These are phyloP conservation scores for Floccularia luteovirens DNA, from an alignment of 768 basidiomycete species.

Conservation along the genomic window DNA sequence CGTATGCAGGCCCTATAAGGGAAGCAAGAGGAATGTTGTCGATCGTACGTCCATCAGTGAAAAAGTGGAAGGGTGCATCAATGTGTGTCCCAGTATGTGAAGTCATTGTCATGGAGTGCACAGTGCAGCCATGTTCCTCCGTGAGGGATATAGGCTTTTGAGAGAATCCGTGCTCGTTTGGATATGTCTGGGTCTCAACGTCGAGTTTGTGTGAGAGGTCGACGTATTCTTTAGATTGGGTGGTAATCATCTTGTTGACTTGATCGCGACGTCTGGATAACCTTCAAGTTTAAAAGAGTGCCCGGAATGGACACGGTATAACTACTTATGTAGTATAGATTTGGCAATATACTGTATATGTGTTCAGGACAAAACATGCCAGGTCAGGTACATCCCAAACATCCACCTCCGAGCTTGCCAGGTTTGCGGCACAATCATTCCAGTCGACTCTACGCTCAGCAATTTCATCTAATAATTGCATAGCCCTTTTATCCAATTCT, in stretches of 20 bases:
- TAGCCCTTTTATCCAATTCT: conserved; percentile 32
- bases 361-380: too few relatives aligned
- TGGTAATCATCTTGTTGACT: too few relatives aligned
- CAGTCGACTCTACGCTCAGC: conserved; percentile 26
- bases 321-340: too few relatives aligned
- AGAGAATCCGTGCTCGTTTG: conserved; percentile 44
- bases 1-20: conserved; percentile 46
- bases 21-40: conserved; percentile 46
- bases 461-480: conserved; percentile 33
- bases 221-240: too few relatives aligned
- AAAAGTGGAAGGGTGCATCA: conserved; percentile 73
- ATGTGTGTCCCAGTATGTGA: conserved; percentile 78
- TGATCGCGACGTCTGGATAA: too few relatives aligned
- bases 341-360: too few relatives aligned
- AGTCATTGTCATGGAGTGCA: conserved; percentile 46
- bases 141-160: conserved; percentile 30
- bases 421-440: conserved; percentile 25
- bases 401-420: conserved; percentile 40
- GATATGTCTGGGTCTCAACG: conserved; percentile 38
- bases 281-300: too few relatives aligned
- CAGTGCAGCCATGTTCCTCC: conserved; percentile 37
- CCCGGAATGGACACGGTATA: too few relatives aligned
- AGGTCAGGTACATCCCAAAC: conserved; percentile 46
- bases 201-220: conserved; percentile 50
- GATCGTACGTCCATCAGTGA: conserved; percentile 46